phyloP scores from a whole-genome alignment of 495 filamentous ascomycete species.

The Aspergillus bridgeri region DNA sequence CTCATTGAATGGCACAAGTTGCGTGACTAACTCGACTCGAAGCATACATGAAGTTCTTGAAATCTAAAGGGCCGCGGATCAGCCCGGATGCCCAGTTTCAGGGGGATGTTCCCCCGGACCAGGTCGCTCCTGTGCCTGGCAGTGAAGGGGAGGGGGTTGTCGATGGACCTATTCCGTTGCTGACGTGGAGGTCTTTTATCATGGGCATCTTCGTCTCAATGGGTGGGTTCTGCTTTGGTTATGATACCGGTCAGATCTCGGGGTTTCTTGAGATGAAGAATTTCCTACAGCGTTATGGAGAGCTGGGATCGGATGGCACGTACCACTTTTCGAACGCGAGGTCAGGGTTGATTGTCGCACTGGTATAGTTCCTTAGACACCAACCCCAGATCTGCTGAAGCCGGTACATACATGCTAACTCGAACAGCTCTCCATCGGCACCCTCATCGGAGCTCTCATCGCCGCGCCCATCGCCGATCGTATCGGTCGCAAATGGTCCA shows the following conservation, averaged over 20 bases:
- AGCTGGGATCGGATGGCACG: conserved; percentile 22
- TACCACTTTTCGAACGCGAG: conserved; percentile 49
- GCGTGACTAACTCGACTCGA: background rate
- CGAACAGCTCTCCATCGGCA: conserved; percentile 57
- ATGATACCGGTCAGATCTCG: conserved; percentile 51
- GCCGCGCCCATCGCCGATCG: conserved; percentile 52
- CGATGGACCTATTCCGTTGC: conserved; percentile 33
- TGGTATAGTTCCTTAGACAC: too few relatives aligned
- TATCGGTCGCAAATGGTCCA: conserved; percentile 50
- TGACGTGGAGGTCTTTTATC: conserved; percentile 44
- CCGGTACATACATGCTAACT: background rate
- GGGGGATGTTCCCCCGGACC: background rate
- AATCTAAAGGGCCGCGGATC: background rate
- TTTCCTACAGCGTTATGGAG: conserved; percentile 44
- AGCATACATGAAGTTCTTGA: background rate
- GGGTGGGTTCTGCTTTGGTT: conserved; percentile 61
- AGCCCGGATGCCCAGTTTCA: background rate
- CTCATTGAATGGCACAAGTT: too few relatives aligned
- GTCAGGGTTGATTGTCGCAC: conserved; percentile 50
- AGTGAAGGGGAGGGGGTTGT: conserved; percentile 9
- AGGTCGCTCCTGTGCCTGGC: background rate
- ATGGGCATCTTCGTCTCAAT: conserved; percentile 57
- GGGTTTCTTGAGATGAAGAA: conserved; percentile 61
- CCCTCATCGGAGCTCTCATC: conserved; percentile 61
- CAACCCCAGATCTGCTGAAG: background rate